A percentile compares a stretch with the other conserved stretches of the same genome.
These are phyloP conservation scores for Globisporangium polare DNA, from an alignment of 352 stramenopile genomes.

Conservation along the genomic window DNA sequence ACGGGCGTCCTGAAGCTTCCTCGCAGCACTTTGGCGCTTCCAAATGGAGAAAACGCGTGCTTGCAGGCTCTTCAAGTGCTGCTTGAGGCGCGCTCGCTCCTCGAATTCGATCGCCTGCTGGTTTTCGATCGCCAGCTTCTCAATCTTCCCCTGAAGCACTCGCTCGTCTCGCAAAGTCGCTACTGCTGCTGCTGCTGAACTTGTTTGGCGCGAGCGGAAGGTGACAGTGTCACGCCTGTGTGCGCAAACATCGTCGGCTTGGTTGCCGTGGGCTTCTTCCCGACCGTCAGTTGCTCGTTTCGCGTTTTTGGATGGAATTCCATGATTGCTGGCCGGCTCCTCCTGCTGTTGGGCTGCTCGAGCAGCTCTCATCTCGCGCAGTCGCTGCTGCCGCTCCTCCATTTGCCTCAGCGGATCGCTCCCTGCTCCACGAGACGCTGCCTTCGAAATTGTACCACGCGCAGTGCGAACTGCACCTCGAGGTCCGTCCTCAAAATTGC, in stretches of 20 bases:
- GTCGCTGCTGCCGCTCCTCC: conserved; percentile 31
- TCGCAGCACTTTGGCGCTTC: neutral
- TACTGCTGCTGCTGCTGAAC: conserved; percentile 18
- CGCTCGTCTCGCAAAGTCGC: conserved; percentile 16
- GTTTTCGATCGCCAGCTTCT: conserved; percentile 23
- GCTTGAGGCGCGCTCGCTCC: neutral
- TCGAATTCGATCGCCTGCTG: conserved; percentile 2
- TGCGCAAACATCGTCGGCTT: neutral
- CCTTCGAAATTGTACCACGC: neutral
- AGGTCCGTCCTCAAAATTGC: neutral
- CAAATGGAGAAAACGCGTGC: neutral
- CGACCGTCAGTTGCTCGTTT: conserved; percentile 4
- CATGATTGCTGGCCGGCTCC: neutral
- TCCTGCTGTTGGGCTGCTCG: conserved; percentile 5
- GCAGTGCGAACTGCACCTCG: neutral
- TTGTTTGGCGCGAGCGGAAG: conserved; percentile 9
- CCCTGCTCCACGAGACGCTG: neutral
- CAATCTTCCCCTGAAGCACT: conserved; percentile 28
- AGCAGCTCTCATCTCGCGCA: conserved; percentile 20
- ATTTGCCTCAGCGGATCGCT: conserved; percentile 21
- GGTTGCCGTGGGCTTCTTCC: neutral
- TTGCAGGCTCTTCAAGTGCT: neutral
- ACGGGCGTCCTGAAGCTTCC: neutral
- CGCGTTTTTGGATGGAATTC: neutral
- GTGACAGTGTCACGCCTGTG: neutral